Base-by-base conservation (phyloP, 2,329 filamentous ascomycete genomes). In the Plenodomus biglobosus region DNA sequence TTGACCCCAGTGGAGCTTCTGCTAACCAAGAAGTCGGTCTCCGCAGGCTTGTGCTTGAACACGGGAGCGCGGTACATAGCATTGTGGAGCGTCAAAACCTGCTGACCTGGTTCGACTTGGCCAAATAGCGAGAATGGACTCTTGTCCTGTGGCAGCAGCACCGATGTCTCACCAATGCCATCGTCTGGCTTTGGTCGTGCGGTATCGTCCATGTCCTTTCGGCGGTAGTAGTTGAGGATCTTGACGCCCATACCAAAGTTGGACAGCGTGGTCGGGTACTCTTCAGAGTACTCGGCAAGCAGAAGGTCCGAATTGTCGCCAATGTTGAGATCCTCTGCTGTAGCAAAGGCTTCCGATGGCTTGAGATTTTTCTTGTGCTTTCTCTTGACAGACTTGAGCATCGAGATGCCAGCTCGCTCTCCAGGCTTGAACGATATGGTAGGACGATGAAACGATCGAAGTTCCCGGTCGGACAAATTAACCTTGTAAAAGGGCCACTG, bases 201-300 rank as follows among this genome's bases (percentile, higher is more conserved):
- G 40, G 85, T 83, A 52, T 94, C 89, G 38, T 95, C 89, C 66
- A 66, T 66, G 41, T 90, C 88, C 64, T 90, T 90, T 50, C 92
- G 85, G 34, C 90, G 88, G 69, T 96, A 96, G 73, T 97, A 99
- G 72, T 99, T 97, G 77, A 97, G 90, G 49, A 99, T 82, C 44
- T 91, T 88, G 70, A 87, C 95, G 43, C 92, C 92, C 94, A 99
- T 99, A 57, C 92, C 94, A 64, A 96, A 96, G 67, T 95, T 96
- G 37, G 92, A 96, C 53, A 99, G 77, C 50, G 95, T 90, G 8
- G 87, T 88, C 0, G 94, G 94, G 54, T 90, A 87, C 64, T 96
- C 91, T 72, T 99, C 94, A 8, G 90, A 95, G 70, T 99, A 99
- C 72, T 99, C 94, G 27, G 97, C 86, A 13, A 99, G 81, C 4